Evolutionary conservation across 2,329 filamentous ascomycete species (phyloP).

Genomic region (Cryphonectria naterciae): DNA sequence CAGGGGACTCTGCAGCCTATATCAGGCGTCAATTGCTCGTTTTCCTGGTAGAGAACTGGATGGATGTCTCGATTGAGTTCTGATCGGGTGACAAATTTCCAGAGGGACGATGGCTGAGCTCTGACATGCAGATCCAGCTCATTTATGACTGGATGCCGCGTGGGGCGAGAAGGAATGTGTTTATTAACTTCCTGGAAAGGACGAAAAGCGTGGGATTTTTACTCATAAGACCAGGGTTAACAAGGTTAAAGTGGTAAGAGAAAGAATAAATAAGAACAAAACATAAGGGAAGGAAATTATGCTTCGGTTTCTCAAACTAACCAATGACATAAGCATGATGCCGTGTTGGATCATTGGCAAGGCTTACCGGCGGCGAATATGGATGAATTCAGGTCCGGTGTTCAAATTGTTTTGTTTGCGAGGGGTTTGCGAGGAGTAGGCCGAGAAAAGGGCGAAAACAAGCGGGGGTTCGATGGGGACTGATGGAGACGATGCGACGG

Average conservation of each 20-base stretch:
- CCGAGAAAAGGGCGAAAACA: neutral
- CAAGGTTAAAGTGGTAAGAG: neutral
- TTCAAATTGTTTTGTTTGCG: neutral
- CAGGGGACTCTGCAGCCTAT: neutral
- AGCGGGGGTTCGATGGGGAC: neutral
- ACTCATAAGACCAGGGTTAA: neutral
- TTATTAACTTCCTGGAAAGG: too few relatives aligned
- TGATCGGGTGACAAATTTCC: neutral
- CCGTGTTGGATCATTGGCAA: neutral
- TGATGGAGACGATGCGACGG: neutral
- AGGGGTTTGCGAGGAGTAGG: neutral
- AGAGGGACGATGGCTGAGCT: slow-evolving; percentile 2
- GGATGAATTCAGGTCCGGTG: neutral
- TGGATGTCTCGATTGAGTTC: neutral
- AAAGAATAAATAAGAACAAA: neutral
- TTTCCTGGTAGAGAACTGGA: neutral
- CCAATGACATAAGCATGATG: neutral
- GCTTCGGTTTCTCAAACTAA: neutral
- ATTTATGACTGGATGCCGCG: neutral
- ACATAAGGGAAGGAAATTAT: neutral
- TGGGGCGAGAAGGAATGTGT: neutral
- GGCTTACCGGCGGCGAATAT: neutral
- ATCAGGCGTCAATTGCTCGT: neutral
- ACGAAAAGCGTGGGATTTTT: neutral
- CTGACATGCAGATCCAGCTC: neutral